phyloP scores from a whole-genome alignment of 768 basidiomycete genomes.

The Tylopilus felleus region DNA sequence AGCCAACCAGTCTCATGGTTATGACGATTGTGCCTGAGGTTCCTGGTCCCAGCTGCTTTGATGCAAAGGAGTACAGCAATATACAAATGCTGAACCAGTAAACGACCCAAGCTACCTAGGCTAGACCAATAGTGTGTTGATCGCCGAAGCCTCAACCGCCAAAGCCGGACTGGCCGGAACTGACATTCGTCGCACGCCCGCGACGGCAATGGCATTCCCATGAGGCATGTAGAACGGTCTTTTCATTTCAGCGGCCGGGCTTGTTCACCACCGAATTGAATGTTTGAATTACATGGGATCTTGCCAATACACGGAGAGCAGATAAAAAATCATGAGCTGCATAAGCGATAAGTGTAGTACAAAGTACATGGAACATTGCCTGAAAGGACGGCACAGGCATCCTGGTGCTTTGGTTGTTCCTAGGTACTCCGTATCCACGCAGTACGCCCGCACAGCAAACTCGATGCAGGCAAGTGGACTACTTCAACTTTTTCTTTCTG shows the following conservation, averaged over 20 bases:
- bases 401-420: constrained; percentile 1
- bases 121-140: no score
- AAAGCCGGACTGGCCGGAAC: no score
- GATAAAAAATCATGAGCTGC: constrained; percentile 9
- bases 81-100: no score
- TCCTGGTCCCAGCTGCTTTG: no score
- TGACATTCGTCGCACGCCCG: not conserved
- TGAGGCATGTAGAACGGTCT: not conserved
- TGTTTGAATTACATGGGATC: not conserved
- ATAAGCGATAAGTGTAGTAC: constrained; percentile 17
- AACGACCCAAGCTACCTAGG: no score
- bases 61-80: no score
- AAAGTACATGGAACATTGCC: constrained; percentile 20
- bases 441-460: no score
- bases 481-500: constrained; percentile 97
- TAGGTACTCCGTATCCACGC: constrained; percentile 13
- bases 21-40: no score
- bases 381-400: no score
- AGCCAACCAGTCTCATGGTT: no score
- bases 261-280: not conserved
- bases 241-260: not conserved
- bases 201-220: not conserved
- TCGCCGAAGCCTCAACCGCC: no score
- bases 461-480: constrained; percentile 34
- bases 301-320: not conserved